These are phyloP conservation scores for Blastomyces emzantsi DNA, from an alignment of 2,329 filamentous ascomycete species.

Conservation along the genomic window DNA sequence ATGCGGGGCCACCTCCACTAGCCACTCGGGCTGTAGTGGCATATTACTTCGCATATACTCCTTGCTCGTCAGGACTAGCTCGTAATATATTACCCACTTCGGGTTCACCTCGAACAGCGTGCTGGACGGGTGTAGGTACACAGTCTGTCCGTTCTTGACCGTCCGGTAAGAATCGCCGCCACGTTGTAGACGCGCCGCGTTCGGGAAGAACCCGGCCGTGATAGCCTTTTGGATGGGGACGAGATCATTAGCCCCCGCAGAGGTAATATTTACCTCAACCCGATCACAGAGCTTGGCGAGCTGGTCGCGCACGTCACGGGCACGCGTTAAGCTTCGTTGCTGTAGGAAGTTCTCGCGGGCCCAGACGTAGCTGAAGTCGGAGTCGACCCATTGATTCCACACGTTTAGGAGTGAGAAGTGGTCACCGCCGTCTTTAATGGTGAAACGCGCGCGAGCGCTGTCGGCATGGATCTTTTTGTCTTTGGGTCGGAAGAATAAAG, in stretches of 20 bases:
- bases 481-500: conserved; percentile 89
- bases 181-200: conserved; percentile 73
- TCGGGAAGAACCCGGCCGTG: conserved; percentile 88
- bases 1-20: conserved; percentile 85
- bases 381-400: conserved; percentile 92
- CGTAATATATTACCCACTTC: conserved; percentile 80
- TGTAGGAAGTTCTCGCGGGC: conserved; percentile 88
- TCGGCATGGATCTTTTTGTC: conserved; percentile 97
- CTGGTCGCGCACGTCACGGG: conserved; percentile 86
- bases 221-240: conserved; percentile 78
- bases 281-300: conserved; percentile 86
- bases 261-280: conserved; percentile 67
- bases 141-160: conserved; percentile 79
- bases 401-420: conserved; percentile 83
- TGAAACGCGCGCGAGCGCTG: conserved; percentile 79
- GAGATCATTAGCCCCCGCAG: conserved; percentile 61
- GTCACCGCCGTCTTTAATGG: conserved; percentile 82
- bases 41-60: conserved; percentile 89
- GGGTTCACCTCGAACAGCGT: conserved; percentile 72
- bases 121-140: conserved; percentile 83
- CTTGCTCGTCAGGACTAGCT: conserved; percentile 83
- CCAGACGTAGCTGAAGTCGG: conserved; percentile 82
- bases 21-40: conserved; percentile 74
- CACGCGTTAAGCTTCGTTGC: conserved; percentile 77
- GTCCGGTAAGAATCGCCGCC: conserved; percentile 84